A percentile compares a stretch with the other conserved stretches of the same genome.
Conservation (phyloP, 1,139 yeast species). For the Pneumocystis oryctolagi region DNA sequence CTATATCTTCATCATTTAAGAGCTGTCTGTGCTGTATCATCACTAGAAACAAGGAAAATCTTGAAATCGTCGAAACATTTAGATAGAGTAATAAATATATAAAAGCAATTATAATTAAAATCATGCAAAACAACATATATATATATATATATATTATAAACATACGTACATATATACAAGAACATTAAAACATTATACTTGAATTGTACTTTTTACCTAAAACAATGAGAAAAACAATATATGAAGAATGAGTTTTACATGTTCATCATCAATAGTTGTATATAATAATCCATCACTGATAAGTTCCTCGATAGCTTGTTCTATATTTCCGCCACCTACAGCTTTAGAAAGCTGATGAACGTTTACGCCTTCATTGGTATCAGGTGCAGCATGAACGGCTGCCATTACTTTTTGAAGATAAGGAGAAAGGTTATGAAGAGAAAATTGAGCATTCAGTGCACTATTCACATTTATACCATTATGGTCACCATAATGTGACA, state of each 20-base stretch:
- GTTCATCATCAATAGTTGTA: conserved; percentile 17
- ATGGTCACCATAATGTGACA: conserved; percentile 2
- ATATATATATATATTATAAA: too few species aligned
- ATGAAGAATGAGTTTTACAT: conserved; percentile 9
- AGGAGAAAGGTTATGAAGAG: conserved; percentile 11
- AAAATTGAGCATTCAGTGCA: conserved; percentile 1
- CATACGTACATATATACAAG: background rate
- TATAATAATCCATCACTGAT: conserved; percentile 15
- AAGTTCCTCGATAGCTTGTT: conserved; percentile 12
- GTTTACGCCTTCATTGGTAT: conserved; percentile 15
- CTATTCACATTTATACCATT: background rate
- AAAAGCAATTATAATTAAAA: too few species aligned
- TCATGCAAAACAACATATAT: too few species aligned
- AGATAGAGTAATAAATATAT: too few species aligned
- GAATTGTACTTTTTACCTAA: background rate
- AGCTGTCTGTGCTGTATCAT: background rate
- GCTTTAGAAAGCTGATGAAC: conserved; percentile 11
- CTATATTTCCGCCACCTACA: conserved; percentile 8
- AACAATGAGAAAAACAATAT: background rate
- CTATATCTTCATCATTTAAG: background rate
- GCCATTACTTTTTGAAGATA: conserved; percentile 13
- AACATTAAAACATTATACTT: background rate
- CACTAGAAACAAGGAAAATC: background rate
- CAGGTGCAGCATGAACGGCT: conserved; percentile 10
- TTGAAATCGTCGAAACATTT: background rate